phyloP scores from a whole-genome alignment of 2,329 filamentous ascomycete species.

The Arthrobotrys pseudoclavata region DNA sequence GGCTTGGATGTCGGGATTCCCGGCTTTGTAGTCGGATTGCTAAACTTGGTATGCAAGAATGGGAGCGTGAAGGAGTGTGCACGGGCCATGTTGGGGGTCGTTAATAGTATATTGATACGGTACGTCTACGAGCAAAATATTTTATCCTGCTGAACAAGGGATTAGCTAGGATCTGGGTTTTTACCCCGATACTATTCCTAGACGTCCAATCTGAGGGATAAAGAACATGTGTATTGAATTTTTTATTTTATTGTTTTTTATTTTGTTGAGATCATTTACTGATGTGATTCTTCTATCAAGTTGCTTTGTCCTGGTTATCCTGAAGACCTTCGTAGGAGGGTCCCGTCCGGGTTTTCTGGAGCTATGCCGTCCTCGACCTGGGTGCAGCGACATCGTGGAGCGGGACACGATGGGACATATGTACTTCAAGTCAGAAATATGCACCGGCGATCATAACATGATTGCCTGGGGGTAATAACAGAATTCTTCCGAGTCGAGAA shows the following conservation, averaged over 20 bases:
- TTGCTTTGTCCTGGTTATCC: slow-evolving; percentile 39
- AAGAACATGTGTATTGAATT: slow-evolving; percentile 2
- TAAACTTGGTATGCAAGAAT: slow-evolving; percentile 26
- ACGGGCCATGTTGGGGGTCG: slow-evolving; percentile 54
- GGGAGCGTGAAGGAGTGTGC: slow-evolving; percentile 27
- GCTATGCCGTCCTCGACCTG: slow-evolving; percentile 37
- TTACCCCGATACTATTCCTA: slow-evolving; percentile 26
- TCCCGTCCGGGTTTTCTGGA: slow-evolving; percentile 36
- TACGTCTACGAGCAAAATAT: slow-evolving; percentile 44
- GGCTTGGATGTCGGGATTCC: slow-evolving; percentile 29
- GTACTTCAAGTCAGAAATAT: slow-evolving; percentile 44
- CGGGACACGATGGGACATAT: slow-evolving; percentile 38
- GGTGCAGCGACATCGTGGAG: slow-evolving; percentile 25
- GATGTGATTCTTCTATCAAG: slow-evolving; percentile 18
- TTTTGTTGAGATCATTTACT: slow-evolving; percentile 21
- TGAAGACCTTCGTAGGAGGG: slow-evolving; percentile 33
- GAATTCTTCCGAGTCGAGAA: slow-evolving; percentile 43
- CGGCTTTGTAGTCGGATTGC: slow-evolving; percentile 7
- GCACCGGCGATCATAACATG: slow-evolving; percentile 51
- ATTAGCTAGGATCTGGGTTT: slow-evolving; percentile 30
- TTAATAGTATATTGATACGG: slow-evolving; percentile 28
- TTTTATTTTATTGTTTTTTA: slow-evolving; percentile 9
- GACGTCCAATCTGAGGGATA: slow-evolving; percentile 23
- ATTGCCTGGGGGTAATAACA: slow-evolving; percentile 43
- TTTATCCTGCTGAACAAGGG: slow-evolving; percentile 28